Base-by-base conservation (phyloP, 2,329 filamentous ascomycete genomes). In the Colletotrichum navitas region DNA sequence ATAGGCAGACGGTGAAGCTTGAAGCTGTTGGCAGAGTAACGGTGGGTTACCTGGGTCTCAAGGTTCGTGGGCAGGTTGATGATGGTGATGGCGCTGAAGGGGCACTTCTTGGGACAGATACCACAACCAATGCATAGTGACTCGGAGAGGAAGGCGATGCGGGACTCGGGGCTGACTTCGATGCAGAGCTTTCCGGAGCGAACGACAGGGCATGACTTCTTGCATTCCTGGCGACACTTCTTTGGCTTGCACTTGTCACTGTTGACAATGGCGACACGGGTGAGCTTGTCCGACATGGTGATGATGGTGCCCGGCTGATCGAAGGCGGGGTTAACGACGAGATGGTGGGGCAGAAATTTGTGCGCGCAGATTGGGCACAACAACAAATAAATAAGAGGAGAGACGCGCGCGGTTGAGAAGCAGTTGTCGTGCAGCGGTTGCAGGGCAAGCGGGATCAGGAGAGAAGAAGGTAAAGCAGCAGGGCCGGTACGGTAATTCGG, bases 51-150 rank as follows among this genome's bases (percentile, higher is more conserved):
- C 83, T 98, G 93, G 76, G 93, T 97, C 84, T 99, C 96, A 83
- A 99, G 92, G 85, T 99, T 99, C 82, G 96, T 99, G 77, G 97
- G 96, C 88, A 99, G 87, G 87, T 99, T 99, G 94, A 99, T 99
- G 83, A 99, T 99, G 83, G 95, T 97, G 85, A 99, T 99, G 78
- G 96, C 96, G 80, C 95, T 93, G 84, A 99, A 99, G 21, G 96
- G 96, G 83, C 96, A 99, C 84, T 98, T 98, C 88, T 99, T 99
- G 55, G 95, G 94, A 84, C 97, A 99, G 86, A 99, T 99, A 91
- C 96, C 97, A 81, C 97, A 99, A 83, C 96, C 96, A 79, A 98
- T 98, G 82, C 95, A 98, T 74, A 98, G 90, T 75, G 90, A 91
- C 84, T 99, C 96, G 76, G 95, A 98, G 79, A 99, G 97, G 88